phyloP scores from a whole-genome alignment of 768 basidiomycete species.

The Kondoa malvinella region DNA sequence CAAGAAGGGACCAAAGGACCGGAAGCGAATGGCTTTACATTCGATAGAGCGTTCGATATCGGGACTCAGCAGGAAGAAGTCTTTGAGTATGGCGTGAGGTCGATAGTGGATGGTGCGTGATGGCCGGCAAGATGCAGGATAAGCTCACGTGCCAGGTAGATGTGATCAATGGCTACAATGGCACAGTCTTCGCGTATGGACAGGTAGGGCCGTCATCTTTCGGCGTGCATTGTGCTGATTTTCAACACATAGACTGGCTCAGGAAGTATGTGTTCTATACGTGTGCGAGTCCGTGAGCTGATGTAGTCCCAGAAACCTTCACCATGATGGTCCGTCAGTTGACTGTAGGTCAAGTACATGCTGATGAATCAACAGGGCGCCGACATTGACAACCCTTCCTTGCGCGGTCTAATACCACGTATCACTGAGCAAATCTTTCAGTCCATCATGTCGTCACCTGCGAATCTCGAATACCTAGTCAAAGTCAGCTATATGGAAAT shows the following conservation, averaged over 20 bases:
- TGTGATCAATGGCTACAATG: constrained; percentile 96
- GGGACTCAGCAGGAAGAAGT: constrained; percentile 78
- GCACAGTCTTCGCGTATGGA: constrained; percentile 73
- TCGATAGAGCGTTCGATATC: constrained; percentile 91
- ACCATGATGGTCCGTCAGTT: neutral
- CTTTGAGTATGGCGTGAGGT: constrained; percentile 96
- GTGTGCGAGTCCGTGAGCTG: constrained; percentile 35
- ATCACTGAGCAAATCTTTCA: constrained; percentile 99
- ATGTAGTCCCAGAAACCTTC: neutral
- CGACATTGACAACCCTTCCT: constrained; percentile 81
- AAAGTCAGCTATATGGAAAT: constrained; percentile 99
- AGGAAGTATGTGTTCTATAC: constrained; percentile 95
- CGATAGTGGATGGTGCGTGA: constrained; percentile 68
- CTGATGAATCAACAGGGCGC: constrained; percentile 49
- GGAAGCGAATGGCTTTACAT: constrained; percentile 93
- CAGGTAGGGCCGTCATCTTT: constrained; percentile 37
- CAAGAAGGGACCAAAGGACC: constrained; percentile 50
- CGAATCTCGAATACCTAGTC: constrained; percentile 91
- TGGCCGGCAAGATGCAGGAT: neutral
- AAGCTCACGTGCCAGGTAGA: constrained; percentile 39
- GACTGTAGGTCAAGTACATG: constrained; percentile 13
- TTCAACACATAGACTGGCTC: constrained; percentile 39
- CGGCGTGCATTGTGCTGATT: neutral
- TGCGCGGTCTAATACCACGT: constrained; percentile 91
- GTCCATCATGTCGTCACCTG: constrained; percentile 86